Evolutionary conservation across 257 asterid species (phyloP), one percentile per base, ranked within the genome.

Genomic region (Solanum paucissectum): DNA sequence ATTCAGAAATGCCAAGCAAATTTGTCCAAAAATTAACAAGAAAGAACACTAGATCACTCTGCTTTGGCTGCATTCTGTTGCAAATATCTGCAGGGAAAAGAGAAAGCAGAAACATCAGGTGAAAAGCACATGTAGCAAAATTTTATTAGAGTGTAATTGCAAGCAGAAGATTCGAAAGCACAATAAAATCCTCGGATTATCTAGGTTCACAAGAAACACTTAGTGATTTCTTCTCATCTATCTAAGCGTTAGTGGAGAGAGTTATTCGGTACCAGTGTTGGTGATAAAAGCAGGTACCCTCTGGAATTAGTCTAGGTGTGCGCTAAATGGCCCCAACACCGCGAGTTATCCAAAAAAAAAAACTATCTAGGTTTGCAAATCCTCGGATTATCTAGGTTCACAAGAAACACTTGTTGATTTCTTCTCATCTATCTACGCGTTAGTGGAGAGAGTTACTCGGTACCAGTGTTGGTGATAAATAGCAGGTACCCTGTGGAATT

Each of bases 1-100:
- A 18, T 8, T 82, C 44, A 14, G 5, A 82, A 49, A 29, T 9
- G 69, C 33, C 69, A 49, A 5, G 86, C 44, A 7, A 82, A 18
- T 8, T 10, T 32, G 44, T 32, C 69, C 32, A 32, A 32, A 82
- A 81, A 46, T 81, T 29, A 82, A 82, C 69, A 49, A 82, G 71
- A 82, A 32, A 82, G 29, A 49, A 29, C 27, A 82, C 44, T 5
- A 46, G 55, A 82, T 82, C 86, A 82, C 86, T 82, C 86, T 3
- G 86, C 86, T 82, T 82, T 82, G 71, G 86, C 86, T 32, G 86
- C 69, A 49, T 82, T 82, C 86, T 82, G 86, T 40, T 82, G 86
- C 71, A 82, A 49, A 82, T 82, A 82, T 82, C 86, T 82, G 86
- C 86, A 82, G 44, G 69, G 69, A 82, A 46, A 46, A 81, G 20